Conservation (phyloP, 2,329 filamentous ascomycete genomes). For the Sclerotiophoma versabilis region DNA sequence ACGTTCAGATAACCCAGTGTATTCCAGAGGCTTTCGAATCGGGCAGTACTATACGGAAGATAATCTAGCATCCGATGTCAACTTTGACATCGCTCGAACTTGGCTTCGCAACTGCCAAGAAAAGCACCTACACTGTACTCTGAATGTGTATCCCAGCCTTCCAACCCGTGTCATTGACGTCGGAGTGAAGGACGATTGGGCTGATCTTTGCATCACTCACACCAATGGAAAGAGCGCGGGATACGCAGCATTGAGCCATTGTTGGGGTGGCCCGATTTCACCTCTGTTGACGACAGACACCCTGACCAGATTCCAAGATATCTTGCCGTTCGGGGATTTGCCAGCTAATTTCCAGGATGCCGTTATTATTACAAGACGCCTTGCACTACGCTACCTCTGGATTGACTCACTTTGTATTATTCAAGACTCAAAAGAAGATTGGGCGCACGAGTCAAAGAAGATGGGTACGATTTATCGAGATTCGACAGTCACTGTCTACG, state of each 20-base stretch:
- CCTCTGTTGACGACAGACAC: neutral
- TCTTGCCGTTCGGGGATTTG: neutral
- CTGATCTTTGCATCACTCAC: neutral
- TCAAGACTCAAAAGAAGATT: neutral
- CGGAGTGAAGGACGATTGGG: neutral
- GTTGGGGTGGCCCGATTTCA: neutral
- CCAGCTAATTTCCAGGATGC: neutral
- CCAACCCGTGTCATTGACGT: neutral
- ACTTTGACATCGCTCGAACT: too few species aligned
- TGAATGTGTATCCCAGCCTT: neutral
- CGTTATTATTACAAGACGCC: neutral
- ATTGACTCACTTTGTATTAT: neutral
- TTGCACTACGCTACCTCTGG: neutral
- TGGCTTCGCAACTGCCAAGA: too few species aligned
- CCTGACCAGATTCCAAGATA: neutral
- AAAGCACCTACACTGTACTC: too few species aligned
- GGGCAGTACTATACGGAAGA: too few species aligned
- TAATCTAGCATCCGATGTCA: too few species aligned
- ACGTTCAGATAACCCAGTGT: too few species aligned
- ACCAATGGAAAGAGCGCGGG: neutral
- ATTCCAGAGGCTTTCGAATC: too few species aligned
- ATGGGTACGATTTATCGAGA: neutral
- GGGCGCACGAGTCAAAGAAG: neutral
- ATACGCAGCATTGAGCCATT: neutral
- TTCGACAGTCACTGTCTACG: neutral